phyloP scores from a whole-genome alignment of 2,329 filamentous ascomycete genomes.

The Fusarium zealandicum region DNA sequence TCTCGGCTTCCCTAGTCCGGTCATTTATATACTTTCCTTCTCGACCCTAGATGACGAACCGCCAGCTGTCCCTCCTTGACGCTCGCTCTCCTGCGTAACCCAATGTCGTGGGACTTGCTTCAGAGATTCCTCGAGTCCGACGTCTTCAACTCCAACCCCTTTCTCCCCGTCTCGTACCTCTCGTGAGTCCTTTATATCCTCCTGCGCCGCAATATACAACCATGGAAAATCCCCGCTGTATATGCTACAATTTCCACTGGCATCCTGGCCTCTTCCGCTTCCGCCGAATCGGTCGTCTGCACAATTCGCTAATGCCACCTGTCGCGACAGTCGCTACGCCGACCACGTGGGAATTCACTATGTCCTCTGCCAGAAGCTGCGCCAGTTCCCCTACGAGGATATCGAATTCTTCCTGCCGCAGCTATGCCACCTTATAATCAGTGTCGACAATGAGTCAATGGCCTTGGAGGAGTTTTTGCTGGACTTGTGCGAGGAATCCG shows the following conservation, averaged over 20 bases:
- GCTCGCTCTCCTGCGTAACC: conserved; percentile 46
- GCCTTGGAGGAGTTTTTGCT: conserved; percentile 87
- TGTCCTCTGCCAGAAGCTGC: conserved; percentile 86
- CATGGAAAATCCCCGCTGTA: not conserved
- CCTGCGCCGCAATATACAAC: not conserved
- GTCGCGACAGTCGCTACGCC: conserved; percentile 74
- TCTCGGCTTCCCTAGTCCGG: conserved; percentile 3
- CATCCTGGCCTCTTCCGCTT: conserved; percentile 13
- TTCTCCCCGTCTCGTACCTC: conserved; percentile 86
- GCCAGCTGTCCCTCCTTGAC: conserved; percentile 42
- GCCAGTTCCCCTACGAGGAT: conserved; percentile 88
- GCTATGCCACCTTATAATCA: conserved; percentile 87
- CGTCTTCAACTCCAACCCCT: conserved; percentile 91
- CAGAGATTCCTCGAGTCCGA: conserved; percentile 92
- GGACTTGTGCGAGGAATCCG: conserved; percentile 86
- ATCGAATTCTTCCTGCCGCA: conserved; percentile 92
- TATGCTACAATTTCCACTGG: not conserved
- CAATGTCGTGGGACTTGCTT: conserved; percentile 85
- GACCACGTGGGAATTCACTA: conserved; percentile 91
- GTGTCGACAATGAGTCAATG: conserved; percentile 90
- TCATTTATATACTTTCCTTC: conserved; percentile 13
- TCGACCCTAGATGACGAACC: conserved; percentile 50
- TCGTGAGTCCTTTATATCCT: conserved; percentile 65
- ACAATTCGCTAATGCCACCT: conserved; percentile 39
- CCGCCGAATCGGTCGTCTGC: conserved; percentile 22